A percentile compares a stretch with the other conserved stretches of the same genome.
Evolutionary conservation across 202 grass and related monocot genomes (phyloP).

Genomic region (Schoenoplectus tabernaemontani): DNA sequence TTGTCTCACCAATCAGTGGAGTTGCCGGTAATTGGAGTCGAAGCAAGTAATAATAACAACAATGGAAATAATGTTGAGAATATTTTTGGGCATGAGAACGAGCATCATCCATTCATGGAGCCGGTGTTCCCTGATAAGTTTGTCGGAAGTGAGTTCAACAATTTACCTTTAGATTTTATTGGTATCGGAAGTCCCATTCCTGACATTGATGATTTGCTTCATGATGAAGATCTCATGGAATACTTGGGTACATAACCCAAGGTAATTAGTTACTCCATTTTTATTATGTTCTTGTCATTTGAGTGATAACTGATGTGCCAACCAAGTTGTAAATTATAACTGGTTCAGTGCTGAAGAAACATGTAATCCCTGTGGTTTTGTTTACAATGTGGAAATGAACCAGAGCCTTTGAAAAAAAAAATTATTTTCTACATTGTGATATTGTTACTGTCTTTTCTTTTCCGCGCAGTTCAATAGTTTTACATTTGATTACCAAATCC

Average conservation of each 20-base stretch:
- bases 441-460: neutral
- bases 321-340: neutral
- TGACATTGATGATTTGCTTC: constrained; percentile 75
- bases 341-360: neutral
- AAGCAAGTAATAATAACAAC: constrained; percentile 42
- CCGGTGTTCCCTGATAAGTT: constrained; percentile 76
- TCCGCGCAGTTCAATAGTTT: neutral
- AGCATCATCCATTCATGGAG: constrained; percentile 51
- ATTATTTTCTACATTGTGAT: neutral
- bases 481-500: neutral
- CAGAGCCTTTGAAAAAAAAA: neutral
- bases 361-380: neutral
- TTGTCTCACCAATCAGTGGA: constrained; percentile 35
- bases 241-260: constrained; percentile 83
- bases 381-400: constrained; percentile 1
- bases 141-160: constrained; percentile 66
- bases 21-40: constrained; percentile 36
- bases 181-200: constrained; percentile 75
- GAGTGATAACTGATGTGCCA: neutral
- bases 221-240: constrained; percentile 94
- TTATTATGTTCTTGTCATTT: constrained; percentile 18
- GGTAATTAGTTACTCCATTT: constrained; percentile 38
- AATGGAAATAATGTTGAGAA: constrained; percentile 12
- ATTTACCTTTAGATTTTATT: constrained; percentile 70
- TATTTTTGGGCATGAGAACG: constrained; percentile 38